Conservation (phyloP, 306 rosid species). For the Fragaria nilgerrensis region DNA sequence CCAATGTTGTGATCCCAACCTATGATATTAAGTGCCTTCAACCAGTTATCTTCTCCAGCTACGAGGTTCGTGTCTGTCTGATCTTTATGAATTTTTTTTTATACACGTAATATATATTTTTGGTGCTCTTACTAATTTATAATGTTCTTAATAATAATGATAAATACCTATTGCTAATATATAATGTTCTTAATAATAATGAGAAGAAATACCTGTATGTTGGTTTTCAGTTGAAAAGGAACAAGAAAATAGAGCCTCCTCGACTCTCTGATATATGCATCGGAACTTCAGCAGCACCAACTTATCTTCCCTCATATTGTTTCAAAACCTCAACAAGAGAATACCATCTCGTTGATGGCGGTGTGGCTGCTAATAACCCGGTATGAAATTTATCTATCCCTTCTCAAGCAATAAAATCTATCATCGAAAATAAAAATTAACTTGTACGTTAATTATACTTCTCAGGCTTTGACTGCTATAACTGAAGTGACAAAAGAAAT, state of each 20-base stretch:
- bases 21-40: not conserved
- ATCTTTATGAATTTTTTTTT: not conserved
- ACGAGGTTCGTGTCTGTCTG: not conserved
- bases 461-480: not conserved
- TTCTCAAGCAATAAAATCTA: not conserved
- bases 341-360: conserved; percentile 4
- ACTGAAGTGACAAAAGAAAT: conserved; percentile 4
- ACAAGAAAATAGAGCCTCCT: not conserved
- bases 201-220: not conserved
- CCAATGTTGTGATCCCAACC: conserved; percentile 2
- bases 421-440: not conserved
- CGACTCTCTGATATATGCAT: not conserved
- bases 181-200: too few species aligned
- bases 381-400: not conserved
- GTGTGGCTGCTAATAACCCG: conserved; percentile 10
- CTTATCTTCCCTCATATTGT: not conserved
- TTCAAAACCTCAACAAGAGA: not conserved
- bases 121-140: not conserved
- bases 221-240: not conserved
- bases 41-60: conserved; percentile 7
- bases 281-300: conserved; percentile 12
- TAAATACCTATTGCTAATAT: too few species aligned
- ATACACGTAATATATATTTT: too few species aligned
- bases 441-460: not conserved
- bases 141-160: not conserved